These are phyloP conservation scores for Globisporangium cylindrosporum DNA, from an alignment of 352 stramenopile genomes.

Conservation along the genomic window DNA sequence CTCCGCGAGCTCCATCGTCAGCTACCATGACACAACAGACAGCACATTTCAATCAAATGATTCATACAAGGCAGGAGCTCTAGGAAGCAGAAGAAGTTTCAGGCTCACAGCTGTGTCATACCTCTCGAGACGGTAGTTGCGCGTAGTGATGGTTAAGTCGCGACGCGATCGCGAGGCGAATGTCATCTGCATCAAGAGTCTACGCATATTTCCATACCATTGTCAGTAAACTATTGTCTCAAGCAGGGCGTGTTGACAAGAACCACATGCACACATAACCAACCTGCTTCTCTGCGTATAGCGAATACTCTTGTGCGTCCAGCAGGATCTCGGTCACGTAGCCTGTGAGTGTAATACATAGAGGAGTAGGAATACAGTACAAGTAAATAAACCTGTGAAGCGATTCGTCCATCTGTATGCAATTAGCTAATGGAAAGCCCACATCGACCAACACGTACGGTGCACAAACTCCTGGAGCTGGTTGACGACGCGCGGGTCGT, in stretches of 20 bases:
- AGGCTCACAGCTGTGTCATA: slow-evolving; percentile 10
- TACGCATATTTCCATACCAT: slow-evolving; percentile 11
- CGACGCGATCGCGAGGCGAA: slow-evolving; percentile 73
- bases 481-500: slow-evolving; percentile 73
- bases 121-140: slow-evolving; percentile 69
- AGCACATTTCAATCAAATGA: background rate
- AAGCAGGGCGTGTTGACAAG: background rate
- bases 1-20: slow-evolving; percentile 86
- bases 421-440: background rate
- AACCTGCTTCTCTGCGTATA: slow-evolving; percentile 73
- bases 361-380: too few relatives aligned
- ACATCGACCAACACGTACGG: slow-evolving; percentile 33
- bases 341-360: slow-evolving; percentile 26
- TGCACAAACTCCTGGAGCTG: slow-evolving; percentile 86
- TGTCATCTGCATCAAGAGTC: slow-evolving; percentile 70
- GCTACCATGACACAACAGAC: slow-evolving; percentile 22
- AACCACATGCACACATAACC: background rate
- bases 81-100: background rate
- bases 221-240: background rate
- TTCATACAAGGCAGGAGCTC: background rate
- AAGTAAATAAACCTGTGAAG: background rate
- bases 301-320: slow-evolving; percentile 82
- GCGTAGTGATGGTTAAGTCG: slow-evolving; percentile 79
- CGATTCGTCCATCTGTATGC: background rate
- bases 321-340: slow-evolving; percentile 83